These are phyloP conservation scores for Chalciporus sp. DNA, from an alignment of 1,284 basidiomycete species.

Conservation along the genomic window DNA sequence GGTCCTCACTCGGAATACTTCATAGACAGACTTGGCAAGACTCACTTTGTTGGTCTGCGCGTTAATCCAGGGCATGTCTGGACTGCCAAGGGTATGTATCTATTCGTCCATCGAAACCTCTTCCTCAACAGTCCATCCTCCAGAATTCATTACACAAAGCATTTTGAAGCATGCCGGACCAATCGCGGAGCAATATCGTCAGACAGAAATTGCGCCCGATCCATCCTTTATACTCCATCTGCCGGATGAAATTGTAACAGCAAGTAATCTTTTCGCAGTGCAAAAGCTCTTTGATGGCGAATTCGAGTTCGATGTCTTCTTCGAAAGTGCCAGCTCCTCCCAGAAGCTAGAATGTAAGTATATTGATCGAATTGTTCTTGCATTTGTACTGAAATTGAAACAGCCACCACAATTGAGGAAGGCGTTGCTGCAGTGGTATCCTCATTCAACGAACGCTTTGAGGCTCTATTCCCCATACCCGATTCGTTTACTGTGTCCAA, in stretches of 20 bases:
- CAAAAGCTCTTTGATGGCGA: slow-evolving; percentile 85
- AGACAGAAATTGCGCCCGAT: slow-evolving; percentile 62
- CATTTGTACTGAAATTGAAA: slow-evolving; percentile 10
- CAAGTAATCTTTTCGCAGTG: slow-evolving; percentile 82
- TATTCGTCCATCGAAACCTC: neutral
- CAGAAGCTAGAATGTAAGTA: slow-evolving; percentile 63
- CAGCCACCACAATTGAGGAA: slow-evolving; percentile 62
- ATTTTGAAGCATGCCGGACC: slow-evolving; percentile 63
- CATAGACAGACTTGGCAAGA: slow-evolving; percentile 65
- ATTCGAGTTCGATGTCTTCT: slow-evolving; percentile 88
- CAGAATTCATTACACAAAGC: slow-evolving; percentile 70
- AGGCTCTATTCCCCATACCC: slow-evolving; percentile 66
- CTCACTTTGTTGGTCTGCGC: slow-evolving; percentile 70
- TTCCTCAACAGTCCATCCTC: slow-evolving; percentile 2
- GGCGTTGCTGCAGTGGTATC: slow-evolving; percentile 70
- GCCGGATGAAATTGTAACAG: slow-evolving; percentile 69
- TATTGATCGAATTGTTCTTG: slow-evolving; percentile 1
- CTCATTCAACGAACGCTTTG: slow-evolving; percentile 71
- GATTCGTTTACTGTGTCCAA: slow-evolving; percentile 51
- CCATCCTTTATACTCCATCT: slow-evolving; percentile 79
- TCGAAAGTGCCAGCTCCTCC: slow-evolving; percentile 69
- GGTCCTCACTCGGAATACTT: slow-evolving; percentile 66
- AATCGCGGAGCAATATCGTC: slow-evolving; percentile 57
- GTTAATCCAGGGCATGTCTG: slow-evolving; percentile 72
- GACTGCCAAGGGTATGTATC: slow-evolving; percentile 74